These are phyloP conservation scores for Hylodesmum podocarpum DNA, from an alignment of 306 rosid species.

Conservation along the genomic window DNA sequence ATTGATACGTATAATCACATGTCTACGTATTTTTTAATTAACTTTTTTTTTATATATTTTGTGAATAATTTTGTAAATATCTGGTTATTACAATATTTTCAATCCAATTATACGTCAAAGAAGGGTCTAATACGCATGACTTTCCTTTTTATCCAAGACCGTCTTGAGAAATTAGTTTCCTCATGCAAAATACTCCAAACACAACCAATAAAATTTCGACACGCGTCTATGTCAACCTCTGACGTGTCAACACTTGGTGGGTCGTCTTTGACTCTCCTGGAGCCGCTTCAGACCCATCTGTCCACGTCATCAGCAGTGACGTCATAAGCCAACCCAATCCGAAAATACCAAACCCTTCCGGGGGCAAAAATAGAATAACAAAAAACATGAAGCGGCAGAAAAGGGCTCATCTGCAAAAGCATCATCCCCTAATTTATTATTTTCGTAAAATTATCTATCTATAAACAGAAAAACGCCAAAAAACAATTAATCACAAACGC, in stretches of 20 bases:
- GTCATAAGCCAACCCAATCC: background rate
- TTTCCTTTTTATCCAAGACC: background rate
- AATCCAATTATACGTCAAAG: background rate
- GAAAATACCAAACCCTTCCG: background rate
- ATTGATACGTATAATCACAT: too few species aligned
- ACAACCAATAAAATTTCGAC: background rate
- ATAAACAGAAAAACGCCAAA: constrained; percentile 14
- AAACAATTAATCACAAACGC: background rate
- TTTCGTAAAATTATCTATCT: constrained; percentile 1
- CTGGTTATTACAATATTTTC: too few species aligned
- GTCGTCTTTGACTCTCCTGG: background rate
- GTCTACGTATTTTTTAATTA: too few species aligned
- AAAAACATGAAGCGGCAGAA: constrained; percentile 7
- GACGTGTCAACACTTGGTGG: constrained; percentile 26
- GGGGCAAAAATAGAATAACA: background rate
- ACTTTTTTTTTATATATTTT: too few species aligned
- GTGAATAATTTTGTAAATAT: too few species aligned
- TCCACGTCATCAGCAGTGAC: background rate
- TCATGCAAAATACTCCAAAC: background rate
- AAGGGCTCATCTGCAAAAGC: constrained; percentile 2
- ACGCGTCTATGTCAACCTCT: background rate
- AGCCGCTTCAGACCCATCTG: background rate
- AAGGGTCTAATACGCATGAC: background rate
- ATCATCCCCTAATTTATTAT: background rate
- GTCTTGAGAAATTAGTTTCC: constrained; percentile 16